A percentile compares a stretch with the other conserved stretches of the same genome.
phyloP scores from a whole-genome alignment of 768 basidiomycete species.

The Lactarius trivialis region DNA sequence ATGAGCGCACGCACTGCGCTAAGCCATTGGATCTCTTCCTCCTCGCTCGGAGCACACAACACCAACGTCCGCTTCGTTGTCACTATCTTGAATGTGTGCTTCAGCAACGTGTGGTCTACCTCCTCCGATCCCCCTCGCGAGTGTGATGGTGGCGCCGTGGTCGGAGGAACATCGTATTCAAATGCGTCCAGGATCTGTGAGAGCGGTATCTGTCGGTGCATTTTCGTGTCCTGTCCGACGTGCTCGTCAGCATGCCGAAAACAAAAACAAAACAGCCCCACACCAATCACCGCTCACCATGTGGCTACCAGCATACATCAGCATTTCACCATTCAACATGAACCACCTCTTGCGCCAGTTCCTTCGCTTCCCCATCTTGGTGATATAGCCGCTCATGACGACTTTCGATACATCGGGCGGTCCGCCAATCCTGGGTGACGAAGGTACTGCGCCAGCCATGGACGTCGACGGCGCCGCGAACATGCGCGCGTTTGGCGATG shows the following conservation, averaged over 20 bases:
- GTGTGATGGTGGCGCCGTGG: slow-evolving; percentile 33
- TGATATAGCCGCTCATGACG: slow-evolving; percentile 84
- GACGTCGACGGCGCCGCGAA: slow-evolving; percentile 27
- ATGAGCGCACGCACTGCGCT: slow-evolving; percentile 91
- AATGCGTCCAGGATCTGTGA: slow-evolving; percentile 85
- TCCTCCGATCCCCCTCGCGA: slow-evolving; percentile 39
- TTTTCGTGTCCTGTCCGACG: slow-evolving; percentile 69
- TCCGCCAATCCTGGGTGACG: slow-evolving; percentile 35
- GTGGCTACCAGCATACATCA: slow-evolving; percentile 87
- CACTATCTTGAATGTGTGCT: slow-evolving; percentile 89
- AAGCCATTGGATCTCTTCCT: slow-evolving; percentile 98
- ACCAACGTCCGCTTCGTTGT: slow-evolving; percentile 87
- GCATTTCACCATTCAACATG: slow-evolving; percentile 78
- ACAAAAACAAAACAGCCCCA: not conserved
- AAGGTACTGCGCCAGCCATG: slow-evolving; percentile 31
- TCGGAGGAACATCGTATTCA: slow-evolving; percentile 66
- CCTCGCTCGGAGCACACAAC: slow-evolving; percentile 91
- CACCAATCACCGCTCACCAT: slow-evolving; percentile 57
- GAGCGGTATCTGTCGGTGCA: slow-evolving; percentile 81
- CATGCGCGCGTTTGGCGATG: slow-evolving; percentile 34
- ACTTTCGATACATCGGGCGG: slow-evolving; percentile 64
- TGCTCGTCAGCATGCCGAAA: not conserved
- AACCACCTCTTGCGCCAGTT: slow-evolving; percentile 99
- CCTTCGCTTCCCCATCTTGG: slow-evolving; percentile 93
- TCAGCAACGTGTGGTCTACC: slow-evolving; percentile 30